Conservation (phyloP, 352 stramenopile species). For the Pythium brachiatum region DNA sequence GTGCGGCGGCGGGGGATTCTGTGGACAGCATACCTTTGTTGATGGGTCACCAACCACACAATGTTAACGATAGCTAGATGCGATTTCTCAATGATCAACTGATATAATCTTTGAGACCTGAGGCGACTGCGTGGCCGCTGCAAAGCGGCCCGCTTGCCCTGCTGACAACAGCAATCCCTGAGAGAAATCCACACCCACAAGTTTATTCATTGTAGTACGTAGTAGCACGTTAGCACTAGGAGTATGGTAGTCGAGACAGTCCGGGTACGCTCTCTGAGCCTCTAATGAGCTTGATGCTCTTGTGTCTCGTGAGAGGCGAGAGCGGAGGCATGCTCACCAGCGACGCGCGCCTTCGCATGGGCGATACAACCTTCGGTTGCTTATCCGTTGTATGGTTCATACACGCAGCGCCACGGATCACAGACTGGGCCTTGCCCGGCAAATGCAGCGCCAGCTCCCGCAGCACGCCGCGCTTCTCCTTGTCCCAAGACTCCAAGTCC, state of each 20-base stretch:
- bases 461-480: conserved; percentile 51
- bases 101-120: conserved; percentile 89
- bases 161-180: conserved; percentile 63
- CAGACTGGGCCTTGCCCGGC: conserved; percentile 19
- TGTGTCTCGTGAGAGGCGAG: conserved; percentile 10
- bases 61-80: neutral
- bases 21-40: conserved; percentile 70
- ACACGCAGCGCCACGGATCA: conserved; percentile 8
- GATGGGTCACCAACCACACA: conserved; percentile 37
- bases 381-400: neutral
- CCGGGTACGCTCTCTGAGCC: conserved; percentile 3
- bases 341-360: conserved; percentile 11
- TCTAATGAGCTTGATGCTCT: neutral
- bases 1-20: conserved; percentile 34
- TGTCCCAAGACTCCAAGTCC: conserved; percentile 48
- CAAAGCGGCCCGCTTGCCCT: conserved; percentile 25
- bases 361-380: neutral
- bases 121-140: conserved; percentile 21
- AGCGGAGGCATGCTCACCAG: conserved; percentile 9
- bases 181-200: conserved; percentile 44
- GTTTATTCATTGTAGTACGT: neutral
- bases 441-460: conserved; percentile 34
- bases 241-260: neutral
- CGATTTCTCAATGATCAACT: conserved; percentile 70
- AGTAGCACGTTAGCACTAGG: neutral